A percentile compares a stretch with the other conserved stretches of the same genome.
phyloP scores from a whole-genome alignment of 371 early-diverging fungal genomes.

The Batkoa obscura region DNA sequence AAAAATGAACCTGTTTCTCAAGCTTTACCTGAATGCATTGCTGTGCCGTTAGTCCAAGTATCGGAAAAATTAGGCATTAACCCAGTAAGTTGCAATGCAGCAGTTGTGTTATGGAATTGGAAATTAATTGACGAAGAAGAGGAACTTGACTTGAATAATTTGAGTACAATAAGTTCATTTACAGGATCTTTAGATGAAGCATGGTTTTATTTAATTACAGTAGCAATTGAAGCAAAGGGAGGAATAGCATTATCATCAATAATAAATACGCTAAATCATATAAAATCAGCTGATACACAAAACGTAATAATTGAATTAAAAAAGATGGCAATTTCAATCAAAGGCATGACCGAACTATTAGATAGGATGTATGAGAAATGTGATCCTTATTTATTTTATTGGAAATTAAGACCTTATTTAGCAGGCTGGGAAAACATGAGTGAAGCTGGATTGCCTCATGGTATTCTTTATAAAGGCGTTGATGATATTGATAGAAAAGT shows the following conservation, averaged over 20 bases:
- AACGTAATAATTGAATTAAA: conserved; percentile 29
- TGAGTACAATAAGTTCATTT: conserved; percentile 62
- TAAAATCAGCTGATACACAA: conserved; percentile 28
- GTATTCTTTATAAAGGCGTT: conserved; percentile 81
- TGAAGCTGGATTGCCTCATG: conserved; percentile 65
- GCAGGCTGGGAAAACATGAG: conserved; percentile 88
- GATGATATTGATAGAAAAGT: too few species aligned
- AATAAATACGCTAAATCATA: conserved; percentile 22
- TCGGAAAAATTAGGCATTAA: conserved; percentile 65
- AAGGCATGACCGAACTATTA: conserved; percentile 37
- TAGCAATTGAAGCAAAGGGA: conserved; percentile 75
- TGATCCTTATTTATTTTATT: conserved; percentile 90
- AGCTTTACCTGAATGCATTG: too few species aligned
- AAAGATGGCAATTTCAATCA: conserved; percentile 30
- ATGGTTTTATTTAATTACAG: conserved; percentile 88
- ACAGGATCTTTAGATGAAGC: conserved; percentile 83
- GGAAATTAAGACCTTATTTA: conserved; percentile 78
- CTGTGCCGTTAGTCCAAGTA: conserved; percentile 66
- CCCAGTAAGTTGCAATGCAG: conserved; percentile 75
- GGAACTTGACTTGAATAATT: too few species aligned
- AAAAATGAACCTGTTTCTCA: conserved; percentile 55
- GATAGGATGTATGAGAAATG: conserved; percentile 80
- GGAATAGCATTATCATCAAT: conserved; percentile 55
- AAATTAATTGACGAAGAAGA: conserved; percentile 50
- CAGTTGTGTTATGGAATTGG: conserved; percentile 83